phyloP scores from a whole-genome alignment of 495 filamentous ascomycete genomes.

The Neurospora hispaniola region DNA sequence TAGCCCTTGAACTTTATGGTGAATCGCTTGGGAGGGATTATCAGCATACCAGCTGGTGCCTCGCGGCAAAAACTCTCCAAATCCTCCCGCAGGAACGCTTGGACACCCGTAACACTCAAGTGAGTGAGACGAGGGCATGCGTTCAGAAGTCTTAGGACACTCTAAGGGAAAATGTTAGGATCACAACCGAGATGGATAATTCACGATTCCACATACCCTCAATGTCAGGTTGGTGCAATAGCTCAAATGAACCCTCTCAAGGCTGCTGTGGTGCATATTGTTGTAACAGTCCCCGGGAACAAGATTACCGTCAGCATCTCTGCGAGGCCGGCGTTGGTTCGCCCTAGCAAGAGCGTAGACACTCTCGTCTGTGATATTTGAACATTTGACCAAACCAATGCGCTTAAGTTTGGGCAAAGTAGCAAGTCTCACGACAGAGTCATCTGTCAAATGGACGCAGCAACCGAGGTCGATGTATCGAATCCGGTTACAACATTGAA shows the following conservation, averaged over 20 bases:
- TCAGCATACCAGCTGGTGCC: constrained; percentile 56
- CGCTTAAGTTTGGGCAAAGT: constrained; percentile 83
- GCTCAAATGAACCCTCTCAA: constrained; percentile 94
- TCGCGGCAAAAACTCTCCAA: constrained; percentile 75
- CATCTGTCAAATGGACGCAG: constrained; percentile 81
- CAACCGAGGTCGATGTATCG: constrained; percentile 96
- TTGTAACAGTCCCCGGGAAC: constrained; percentile 28
- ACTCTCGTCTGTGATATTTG: constrained; percentile 75
- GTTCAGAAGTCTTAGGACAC: constrained; percentile 81
- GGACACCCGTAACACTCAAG: constrained; percentile 90
- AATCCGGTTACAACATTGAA: constrained; percentile 82
- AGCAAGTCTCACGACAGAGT: constrained; percentile 75
- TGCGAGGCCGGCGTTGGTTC: constrained; percentile 37
- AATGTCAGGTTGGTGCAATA: constrained; percentile 82
- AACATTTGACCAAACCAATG: constrained; percentile 92
- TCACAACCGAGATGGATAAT: constrained; percentile 1
- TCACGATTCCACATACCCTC: constrained; percentile 43
- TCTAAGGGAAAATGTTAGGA: constrained; percentile 41
- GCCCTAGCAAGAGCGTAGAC: constrained; percentile 70
- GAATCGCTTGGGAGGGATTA: not conserved
- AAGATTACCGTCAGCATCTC: constrained; percentile 33
- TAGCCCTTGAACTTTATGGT: constrained; percentile 12
- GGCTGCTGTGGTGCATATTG: constrained; percentile 38
- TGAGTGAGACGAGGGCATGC: constrained; percentile 89
- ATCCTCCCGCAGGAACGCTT: constrained; percentile 65